A percentile compares a stretch with the other conserved stretches of the same genome.
phyloP scores from a whole-genome alignment of 1,284 basidiomycete genomes.

The Trichosporon sp. region DNA sequence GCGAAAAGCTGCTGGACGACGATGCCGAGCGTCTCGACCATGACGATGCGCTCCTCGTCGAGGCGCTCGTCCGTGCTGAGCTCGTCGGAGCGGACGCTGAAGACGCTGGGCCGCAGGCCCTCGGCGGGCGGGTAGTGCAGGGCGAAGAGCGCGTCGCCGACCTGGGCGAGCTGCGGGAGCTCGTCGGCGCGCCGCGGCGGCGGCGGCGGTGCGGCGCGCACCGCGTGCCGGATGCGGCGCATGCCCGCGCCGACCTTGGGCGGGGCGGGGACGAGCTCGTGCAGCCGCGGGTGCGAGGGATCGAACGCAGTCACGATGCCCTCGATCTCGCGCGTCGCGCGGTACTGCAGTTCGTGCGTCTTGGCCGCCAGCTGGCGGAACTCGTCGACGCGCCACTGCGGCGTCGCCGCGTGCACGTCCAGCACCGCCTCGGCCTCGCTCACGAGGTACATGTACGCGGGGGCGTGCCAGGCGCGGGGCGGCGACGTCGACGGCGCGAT shows the following conservation, averaged over 20 bases:
- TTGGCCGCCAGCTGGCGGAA: background rate
- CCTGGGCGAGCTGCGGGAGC: background rate
- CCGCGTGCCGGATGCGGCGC: background rate
- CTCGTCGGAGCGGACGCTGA: background rate
- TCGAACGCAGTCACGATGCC: constrained; percentile 2
- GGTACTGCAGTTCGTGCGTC: constrained; percentile 4
- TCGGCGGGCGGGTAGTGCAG: background rate
- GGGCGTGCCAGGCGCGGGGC: background rate
- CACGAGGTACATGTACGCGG: constrained; percentile 1
- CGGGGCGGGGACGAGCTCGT: background rate
- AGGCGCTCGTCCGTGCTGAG: constrained; percentile 1
- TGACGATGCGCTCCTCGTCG: constrained; percentile 4
- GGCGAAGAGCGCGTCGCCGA: background rate
- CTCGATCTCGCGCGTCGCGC: background rate
- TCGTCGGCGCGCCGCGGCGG: too few species aligned
- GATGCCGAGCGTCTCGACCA: constrained; percentile 4
- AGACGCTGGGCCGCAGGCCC: background rate
- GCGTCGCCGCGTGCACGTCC: background rate
- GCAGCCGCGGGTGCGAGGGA: background rate
- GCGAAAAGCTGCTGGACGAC: constrained; percentile 3
- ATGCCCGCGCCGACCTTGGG: background rate
- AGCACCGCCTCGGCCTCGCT: background rate
- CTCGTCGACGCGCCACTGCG: constrained; percentile 1
- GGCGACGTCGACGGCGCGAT: background rate
- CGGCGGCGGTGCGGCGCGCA: too few species aligned